Evolutionary conservation across 306 rosid species (phyloP), one percentile per base, ranked within the genome.

Genomic region (Acmispon strigosus): DNA sequence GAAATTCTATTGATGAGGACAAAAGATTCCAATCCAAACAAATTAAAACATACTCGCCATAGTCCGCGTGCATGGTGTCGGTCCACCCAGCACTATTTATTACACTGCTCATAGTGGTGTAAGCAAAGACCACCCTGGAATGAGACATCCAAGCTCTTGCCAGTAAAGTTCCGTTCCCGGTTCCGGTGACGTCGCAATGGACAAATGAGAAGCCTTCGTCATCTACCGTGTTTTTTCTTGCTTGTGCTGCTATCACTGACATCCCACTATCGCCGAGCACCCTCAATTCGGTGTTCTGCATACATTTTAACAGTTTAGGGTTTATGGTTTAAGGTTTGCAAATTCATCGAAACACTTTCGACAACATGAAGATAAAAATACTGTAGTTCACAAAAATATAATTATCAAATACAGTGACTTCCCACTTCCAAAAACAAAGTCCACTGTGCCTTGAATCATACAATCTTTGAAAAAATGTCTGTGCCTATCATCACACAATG

Each of bases 121-220:
- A 87, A 54, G 91, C 58, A 48, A 43, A 87, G 3, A 86, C 37
- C 5, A 75, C 87, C 68, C 37, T 76, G 0, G 91, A 73, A 12
- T 24, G 19, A 3, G 77, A 5, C 59, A 61, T 78, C 92, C 94
- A 91, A 0, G 90, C 82, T 75, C 97, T 75, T 0, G 87, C 96
- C 24, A 91, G 68, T 19, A 3, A 77, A 1, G 88, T 44, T 32
- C 69, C 76, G 0, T 0, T 54, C 0, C 87, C 84, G 0, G 63
- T 72, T 13, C 93, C 91, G 1, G 62, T 74, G 1, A 91, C 1
- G 2, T 14, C 49, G 17, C 96, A 71, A 59, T 88, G 91, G 14
- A 76, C 93, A 20, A 91, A 89, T 10, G 86, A 74, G 63, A 51
- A 89, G 1, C 67, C 88, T 0, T 47, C 71, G 19, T 19, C 9